phyloP scores from a whole-genome alignment of 441 rosid genomes.

The Biscutella laevigata region DNA sequence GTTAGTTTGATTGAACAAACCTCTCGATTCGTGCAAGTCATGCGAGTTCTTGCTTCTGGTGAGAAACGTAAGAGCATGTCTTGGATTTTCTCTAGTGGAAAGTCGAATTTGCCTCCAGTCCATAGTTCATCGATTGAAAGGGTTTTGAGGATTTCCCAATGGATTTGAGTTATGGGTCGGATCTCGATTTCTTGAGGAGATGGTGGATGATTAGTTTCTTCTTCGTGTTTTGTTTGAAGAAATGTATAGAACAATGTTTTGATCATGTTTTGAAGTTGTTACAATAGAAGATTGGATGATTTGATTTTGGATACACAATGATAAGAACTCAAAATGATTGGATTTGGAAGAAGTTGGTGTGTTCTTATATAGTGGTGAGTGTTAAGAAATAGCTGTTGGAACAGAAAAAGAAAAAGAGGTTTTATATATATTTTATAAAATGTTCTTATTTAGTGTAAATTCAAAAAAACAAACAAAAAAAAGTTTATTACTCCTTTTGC shows the following conservation, averaged over 20 bases:
- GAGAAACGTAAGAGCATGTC: not conserved
- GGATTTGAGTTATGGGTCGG: not conserved
- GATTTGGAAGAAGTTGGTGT: not conserved
- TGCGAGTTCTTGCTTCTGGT: not conserved
- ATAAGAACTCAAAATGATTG: not conserved
- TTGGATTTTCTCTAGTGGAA: not conserved
- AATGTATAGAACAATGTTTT: slow-evolving; percentile 17
- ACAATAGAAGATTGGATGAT: not conserved
- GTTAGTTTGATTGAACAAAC: not conserved
- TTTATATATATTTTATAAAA: no score
- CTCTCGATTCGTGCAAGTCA: not conserved
- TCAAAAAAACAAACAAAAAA: no score
- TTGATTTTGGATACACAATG: not conserved
- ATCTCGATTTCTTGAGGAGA: slow-evolving; percentile 6
- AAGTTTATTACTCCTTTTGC: no score
- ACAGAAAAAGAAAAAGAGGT: no score
- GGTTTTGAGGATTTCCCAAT: slow-evolving; percentile 6
- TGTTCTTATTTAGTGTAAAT: no score
- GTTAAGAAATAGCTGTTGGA: no score
- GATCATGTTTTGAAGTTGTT: not conserved
- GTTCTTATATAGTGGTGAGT: not conserved
- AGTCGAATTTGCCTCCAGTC: not conserved
- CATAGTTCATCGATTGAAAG: not conserved
- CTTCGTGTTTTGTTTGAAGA: slow-evolving; percentile 13
- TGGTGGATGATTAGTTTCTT: not conserved